Percentiles rank a stretch among this genome's conserved stretches.
Conservation (phyloP, 495 filamentous ascomycete genomes). For the Terfezia claveryi region DNA sequence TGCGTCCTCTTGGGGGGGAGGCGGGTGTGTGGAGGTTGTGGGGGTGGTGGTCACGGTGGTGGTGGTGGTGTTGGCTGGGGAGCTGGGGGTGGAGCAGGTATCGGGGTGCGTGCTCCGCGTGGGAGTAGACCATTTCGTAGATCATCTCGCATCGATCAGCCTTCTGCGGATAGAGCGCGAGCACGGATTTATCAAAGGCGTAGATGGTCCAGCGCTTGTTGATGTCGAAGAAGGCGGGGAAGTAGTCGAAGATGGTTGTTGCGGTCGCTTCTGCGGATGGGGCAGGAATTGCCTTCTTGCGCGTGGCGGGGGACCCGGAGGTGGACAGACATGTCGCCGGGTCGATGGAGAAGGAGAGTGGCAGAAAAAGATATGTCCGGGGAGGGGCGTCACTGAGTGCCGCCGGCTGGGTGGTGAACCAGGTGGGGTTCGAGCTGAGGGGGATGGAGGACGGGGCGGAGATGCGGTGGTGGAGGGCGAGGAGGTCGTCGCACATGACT, state of each 20-base stretch:
- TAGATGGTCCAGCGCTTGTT: constrained; percentile 13
- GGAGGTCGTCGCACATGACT: constrained; percentile 17
- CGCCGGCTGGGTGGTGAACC: constrained; percentile 10
- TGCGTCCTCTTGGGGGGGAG: not conserved
- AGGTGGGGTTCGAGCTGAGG: constrained; percentile 8
- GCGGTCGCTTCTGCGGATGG: not conserved
- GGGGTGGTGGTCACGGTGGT: not conserved
- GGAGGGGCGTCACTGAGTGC: constrained; percentile 1
- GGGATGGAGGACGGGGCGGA: constrained; percentile 11
- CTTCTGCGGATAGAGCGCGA: constrained; percentile 2
- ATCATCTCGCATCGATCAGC: constrained; percentile 3
- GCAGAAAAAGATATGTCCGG: constrained; percentile 10
- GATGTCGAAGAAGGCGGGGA: constrained; percentile 10
- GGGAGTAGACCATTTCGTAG: constrained; percentile 7
- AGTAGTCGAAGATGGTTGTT: constrained; percentile 1
- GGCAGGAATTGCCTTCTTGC: not conserved
- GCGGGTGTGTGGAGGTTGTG: constrained; percentile 5
- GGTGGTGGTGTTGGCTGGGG: not conserved
- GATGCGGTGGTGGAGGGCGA: constrained; percentile 11
- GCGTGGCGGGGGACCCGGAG: not conserved
- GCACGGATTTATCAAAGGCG: constrained; percentile 10
- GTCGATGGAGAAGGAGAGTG: not conserved
- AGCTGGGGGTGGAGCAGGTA: not conserved
- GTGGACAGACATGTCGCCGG: not conserved
- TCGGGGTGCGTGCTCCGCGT: not conserved